phyloP scores from a whole-genome alignment of 148 eudicot species.

The Talinum fruticosum region DNA sequence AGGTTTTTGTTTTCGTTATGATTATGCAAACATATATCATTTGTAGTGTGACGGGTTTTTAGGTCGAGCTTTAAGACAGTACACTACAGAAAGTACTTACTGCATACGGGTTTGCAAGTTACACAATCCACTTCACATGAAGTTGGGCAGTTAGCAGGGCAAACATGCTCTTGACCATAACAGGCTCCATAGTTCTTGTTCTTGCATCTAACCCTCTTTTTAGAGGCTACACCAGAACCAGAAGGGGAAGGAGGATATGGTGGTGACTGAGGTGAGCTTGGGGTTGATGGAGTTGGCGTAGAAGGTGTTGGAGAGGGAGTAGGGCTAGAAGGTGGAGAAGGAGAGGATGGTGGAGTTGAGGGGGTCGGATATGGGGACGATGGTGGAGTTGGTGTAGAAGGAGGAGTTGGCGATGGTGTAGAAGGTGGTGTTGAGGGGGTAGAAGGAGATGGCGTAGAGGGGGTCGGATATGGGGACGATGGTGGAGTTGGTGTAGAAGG shows the following conservation, averaged over 20 bases:
- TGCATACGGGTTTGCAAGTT: constrained; percentile 42
- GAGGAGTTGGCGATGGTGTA: constrained; percentile 14
- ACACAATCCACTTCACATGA: constrained; percentile 41
- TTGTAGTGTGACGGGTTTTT: too few relatives aligned
- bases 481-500: constrained; percentile 13
- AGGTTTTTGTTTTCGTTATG: too few relatives aligned
- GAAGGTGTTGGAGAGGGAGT: constrained; percentile 7
- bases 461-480: constrained; percentile 9
- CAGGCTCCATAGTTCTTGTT: constrained; percentile 29
- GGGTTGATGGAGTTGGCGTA: constrained; percentile 15
- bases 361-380: constrained; percentile 18
- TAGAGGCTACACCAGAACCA: constrained; percentile 23
- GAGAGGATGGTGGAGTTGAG: background rate
- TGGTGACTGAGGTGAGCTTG: background rate
- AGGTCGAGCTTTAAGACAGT: too few relatives aligned
- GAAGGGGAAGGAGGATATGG: constrained; percentile 18
- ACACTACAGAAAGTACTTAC: constrained; percentile 28
- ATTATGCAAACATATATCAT: too few relatives aligned
- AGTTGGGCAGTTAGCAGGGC: constrained; percentile 38
- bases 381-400: constrained; percentile 11
- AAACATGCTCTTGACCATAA: constrained; percentile 31
- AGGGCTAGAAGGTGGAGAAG: background rate
- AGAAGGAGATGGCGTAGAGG: constrained; percentile 12
- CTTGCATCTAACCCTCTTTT: constrained; percentile 36
- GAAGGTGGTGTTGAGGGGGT: constrained; percentile 11